phyloP scores from a whole-genome alignment of 805 yeast species.

The Saccharomycopsis sp. region DNA sequence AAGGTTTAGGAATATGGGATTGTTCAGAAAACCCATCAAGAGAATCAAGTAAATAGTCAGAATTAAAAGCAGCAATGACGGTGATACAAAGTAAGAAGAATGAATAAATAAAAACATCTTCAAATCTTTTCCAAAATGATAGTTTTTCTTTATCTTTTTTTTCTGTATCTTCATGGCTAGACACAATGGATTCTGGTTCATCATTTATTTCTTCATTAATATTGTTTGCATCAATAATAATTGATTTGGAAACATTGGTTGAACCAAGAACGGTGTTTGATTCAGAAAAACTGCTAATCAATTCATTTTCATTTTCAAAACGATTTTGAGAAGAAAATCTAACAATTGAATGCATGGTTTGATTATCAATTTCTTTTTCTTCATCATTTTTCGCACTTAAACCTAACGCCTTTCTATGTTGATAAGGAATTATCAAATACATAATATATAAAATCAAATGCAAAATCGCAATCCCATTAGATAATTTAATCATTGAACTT shows the following conservation, averaged over 20 bases:
- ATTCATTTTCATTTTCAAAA: slow-evolving; percentile 9
- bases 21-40: slow-evolving; percentile 10
- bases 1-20: slow-evolving; percentile 13
- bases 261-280: neutral
- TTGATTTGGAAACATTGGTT: neutral
- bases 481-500: slow-evolving; percentile 7
- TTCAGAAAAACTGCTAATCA: too few relatives aligned
- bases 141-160: neutral
- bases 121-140: neutral
- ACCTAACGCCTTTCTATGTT: slow-evolving; percentile 5
- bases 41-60: slow-evolving; percentile 15
- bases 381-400: neutral
- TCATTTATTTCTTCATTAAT: neutral
- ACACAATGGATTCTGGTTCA: neutral
- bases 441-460: slow-evolving; percentile 12
- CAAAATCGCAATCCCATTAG: slow-evolving; percentile 14
- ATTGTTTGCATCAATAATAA: neutral
- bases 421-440: slow-evolving; percentile 14
- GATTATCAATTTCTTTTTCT: neutral
- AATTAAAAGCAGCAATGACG: slow-evolving; percentile 14
- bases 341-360: slow-evolving; percentile 6
- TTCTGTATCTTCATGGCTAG: neutral
- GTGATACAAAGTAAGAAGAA: slow-evolving; percentile 10
- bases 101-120: slow-evolving; percentile 7
- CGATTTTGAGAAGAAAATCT: slow-evolving; percentile 9